Percentiles rank a stretch among this genome's conserved stretches.
Evolutionary conservation across 2,329 filamentous ascomycete genomes (phyloP).

Genomic region (Dryadomyces quercivorus): DNA sequence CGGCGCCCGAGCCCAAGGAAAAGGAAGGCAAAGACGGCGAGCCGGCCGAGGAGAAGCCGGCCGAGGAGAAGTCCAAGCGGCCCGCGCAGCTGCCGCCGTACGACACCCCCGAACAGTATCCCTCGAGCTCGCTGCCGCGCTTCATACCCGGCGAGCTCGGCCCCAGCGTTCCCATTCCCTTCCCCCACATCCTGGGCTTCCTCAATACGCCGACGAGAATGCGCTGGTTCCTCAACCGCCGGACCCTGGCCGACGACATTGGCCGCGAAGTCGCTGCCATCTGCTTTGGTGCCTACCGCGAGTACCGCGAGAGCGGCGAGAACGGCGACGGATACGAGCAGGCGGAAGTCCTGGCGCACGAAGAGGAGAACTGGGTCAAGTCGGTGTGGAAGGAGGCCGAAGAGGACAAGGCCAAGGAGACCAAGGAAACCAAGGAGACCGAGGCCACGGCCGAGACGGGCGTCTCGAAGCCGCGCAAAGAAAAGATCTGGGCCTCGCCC

Average conservation of each 20-base stretch:
- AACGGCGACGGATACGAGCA: constrained; percentile 42
- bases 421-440: neutral
- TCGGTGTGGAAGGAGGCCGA: constrained; percentile 46
- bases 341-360: constrained; percentile 49
- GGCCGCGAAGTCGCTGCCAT: constrained; percentile 79
- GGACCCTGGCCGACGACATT: constrained; percentile 73
- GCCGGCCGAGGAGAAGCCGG: constrained; percentile 41
- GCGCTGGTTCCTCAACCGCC: constrained; percentile 76
- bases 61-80: constrained; percentile 40
- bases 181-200: constrained; percentile 89
- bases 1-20: constrained; percentile 14
- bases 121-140: constrained; percentile 48
- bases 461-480: constrained; percentile 28
- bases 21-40: constrained; percentile 32
- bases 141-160: constrained; percentile 59
- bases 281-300: constrained; percentile 52
- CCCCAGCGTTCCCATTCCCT: constrained; percentile 58
- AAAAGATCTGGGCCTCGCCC: constrained; percentile 64
- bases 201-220: constrained; percentile 77
- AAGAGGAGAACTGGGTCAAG: constrained; percentile 79
- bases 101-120: constrained; percentile 62
- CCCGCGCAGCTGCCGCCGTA: constrained; percentile 58
- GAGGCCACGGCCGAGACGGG: neutral
- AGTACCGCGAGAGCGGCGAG: constrained; percentile 31
- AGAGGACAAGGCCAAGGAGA: neutral